Conservation (phyloP, 768 basidiomycete genomes). For the Astraeus odoratus region DNA sequence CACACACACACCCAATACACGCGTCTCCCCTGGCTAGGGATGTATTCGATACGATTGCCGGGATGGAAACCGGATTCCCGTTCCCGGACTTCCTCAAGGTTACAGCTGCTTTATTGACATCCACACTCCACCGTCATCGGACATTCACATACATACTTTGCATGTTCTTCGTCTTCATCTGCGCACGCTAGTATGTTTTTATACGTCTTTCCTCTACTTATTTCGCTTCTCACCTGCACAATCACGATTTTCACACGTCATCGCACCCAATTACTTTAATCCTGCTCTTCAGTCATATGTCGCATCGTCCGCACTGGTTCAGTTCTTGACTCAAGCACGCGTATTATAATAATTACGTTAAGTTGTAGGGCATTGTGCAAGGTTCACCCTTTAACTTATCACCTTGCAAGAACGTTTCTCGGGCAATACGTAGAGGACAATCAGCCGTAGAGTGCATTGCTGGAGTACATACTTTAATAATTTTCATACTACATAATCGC, state of each 20-base stretch:
- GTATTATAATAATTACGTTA: not conserved
- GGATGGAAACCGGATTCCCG: not conserved
- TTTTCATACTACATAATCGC: not conserved
- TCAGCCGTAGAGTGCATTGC: not conserved
- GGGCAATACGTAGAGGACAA: too few species aligned
- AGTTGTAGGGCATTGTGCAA: not conserved
- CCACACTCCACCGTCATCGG: not conserved
- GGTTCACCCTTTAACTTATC: not conserved
- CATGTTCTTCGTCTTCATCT: not conserved
- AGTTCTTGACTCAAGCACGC: not conserved
- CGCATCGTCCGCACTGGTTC: not conserved
- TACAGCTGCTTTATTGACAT: too few species aligned
- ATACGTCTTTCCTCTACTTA: not conserved
- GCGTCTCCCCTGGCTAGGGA: not conserved
- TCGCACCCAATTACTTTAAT: not conserved
- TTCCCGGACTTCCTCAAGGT: not conserved
- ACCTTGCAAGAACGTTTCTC: not conserved
- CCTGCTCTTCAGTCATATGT: too few species aligned
- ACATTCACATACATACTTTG: not conserved
- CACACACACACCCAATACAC: too few species aligned
- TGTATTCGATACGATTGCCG: not conserved
- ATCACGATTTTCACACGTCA: constrained; percentile 2
- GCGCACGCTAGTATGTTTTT: not conserved
- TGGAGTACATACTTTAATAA: not conserved
- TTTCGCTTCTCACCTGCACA: not conserved